Percentiles rank a stretch among this genome's conserved stretches.
These are phyloP conservation scores for Sedum album DNA, from an alignment of 164 flowering plant genomes.

Conservation along the genomic window DNA sequence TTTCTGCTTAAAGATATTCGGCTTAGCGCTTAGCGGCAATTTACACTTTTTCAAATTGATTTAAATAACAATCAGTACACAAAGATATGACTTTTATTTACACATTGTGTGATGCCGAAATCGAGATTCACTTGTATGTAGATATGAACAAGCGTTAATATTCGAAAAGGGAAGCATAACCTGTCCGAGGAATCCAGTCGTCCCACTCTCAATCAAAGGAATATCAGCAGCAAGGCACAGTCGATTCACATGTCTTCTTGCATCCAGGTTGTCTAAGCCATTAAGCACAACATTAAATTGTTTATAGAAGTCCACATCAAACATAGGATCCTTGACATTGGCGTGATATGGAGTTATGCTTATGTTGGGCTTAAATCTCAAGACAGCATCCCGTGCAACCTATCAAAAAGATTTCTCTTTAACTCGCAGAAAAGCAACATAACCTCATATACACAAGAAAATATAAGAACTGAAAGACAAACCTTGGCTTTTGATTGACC, in stretches of 20 bases:
- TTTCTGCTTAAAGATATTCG: no score
- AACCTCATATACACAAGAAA: not conserved
- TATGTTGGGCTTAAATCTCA: conserved; percentile 81
- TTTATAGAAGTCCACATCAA: no score
- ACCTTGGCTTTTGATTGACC: conserved; percentile 92
- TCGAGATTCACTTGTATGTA: no score
- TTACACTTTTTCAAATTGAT: no score
- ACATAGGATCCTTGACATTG: no score
- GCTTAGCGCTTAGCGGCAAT: not conserved
- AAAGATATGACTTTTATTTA: no score
- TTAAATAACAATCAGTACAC: no score
- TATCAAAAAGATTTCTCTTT: conserved; percentile 18
- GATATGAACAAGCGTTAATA: not conserved
- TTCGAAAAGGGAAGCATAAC: conserved; percentile 27
- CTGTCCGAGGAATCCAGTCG: conserved; percentile 99
- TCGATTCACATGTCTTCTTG: conserved; percentile 95
- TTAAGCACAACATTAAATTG: no score
- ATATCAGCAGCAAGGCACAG: conserved; percentile 93
- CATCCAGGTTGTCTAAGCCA: no score
- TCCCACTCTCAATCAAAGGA: conserved; percentile 80
- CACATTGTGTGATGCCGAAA: no score
- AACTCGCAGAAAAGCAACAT: not conserved
- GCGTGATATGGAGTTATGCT: no score
- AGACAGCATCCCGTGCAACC: conserved; percentile 96
- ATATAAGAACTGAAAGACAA: conserved; percentile 12